Conservation (phyloP, 345 rosid species). For the Geranium brycei region DNA sequence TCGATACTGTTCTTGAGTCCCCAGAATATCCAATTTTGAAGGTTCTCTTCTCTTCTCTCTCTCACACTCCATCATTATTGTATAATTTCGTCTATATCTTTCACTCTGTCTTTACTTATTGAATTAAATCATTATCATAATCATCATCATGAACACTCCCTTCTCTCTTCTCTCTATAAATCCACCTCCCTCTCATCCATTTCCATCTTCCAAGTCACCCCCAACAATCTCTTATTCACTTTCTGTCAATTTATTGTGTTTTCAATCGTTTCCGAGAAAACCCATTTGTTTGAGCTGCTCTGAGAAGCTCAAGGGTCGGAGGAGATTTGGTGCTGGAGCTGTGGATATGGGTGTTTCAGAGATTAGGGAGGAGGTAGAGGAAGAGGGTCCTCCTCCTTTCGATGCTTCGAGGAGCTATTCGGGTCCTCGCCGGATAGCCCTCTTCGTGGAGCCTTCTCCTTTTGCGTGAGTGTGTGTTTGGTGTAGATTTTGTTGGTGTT, state of each 20-base stretch:
- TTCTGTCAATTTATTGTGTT: conserved; percentile 10
- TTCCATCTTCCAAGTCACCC: neutral
- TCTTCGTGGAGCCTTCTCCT: conserved; percentile 96
- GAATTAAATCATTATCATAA: neutral
- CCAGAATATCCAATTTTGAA: neutral
- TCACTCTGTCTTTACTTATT: neutral
- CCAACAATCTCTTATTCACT: neutral
- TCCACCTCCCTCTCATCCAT: conserved; percentile 25
- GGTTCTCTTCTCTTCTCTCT: neutral
- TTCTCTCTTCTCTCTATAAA: conserved; percentile 45
- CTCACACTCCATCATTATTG: neutral
- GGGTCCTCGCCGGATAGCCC: conserved; percentile 81
- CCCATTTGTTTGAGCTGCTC: neutral
- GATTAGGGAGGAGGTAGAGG: conserved; percentile 33
- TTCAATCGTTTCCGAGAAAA: neutral
- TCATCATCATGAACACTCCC: conserved; percentile 11
- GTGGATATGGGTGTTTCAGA: conserved; percentile 40
- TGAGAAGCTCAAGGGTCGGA: neutral
- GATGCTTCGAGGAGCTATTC: conserved; percentile 38
- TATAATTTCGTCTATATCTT: no score
- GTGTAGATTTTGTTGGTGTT: neutral
- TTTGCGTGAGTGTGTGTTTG: conserved; percentile 53
- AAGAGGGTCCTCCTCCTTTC: conserved; percentile 36
- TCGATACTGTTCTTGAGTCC: neutral
- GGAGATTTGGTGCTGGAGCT: conserved; percentile 4